A percentile compares a stretch with the other conserved stretches of the same genome.
Conservation (phyloP, 1,284 basidiomycete species). For the Laetiporus sulphureus region DNA sequence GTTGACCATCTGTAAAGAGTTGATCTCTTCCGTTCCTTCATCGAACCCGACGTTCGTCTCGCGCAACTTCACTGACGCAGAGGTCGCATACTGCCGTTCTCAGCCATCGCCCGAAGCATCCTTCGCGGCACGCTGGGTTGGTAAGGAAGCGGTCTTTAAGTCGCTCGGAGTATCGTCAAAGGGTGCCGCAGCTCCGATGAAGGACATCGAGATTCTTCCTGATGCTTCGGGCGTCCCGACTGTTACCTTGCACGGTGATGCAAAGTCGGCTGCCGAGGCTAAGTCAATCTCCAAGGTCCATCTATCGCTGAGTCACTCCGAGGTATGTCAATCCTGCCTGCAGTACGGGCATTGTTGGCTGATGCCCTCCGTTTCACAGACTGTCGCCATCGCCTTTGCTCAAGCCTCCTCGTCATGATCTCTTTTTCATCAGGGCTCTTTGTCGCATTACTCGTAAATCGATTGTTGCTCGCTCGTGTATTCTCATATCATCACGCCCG, state of each 20-base stretch:
- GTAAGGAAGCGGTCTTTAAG: slow-evolving; percentile 98
- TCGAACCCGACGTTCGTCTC: slow-evolving; percentile 85
- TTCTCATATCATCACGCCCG: neutral
- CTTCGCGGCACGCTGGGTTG: slow-evolving; percentile 94
- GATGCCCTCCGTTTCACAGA: slow-evolving; percentile 33
- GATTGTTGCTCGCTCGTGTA: neutral
- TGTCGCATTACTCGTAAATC: slow-evolving; percentile 1
- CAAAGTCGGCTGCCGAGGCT: slow-evolving; percentile 62
- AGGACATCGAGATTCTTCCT: slow-evolving; percentile 93
- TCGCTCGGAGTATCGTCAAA: slow-evolving; percentile 88
- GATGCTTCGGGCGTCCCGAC: slow-evolving; percentile 63
- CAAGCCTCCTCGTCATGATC: slow-evolving; percentile 45
- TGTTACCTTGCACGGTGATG: slow-evolving; percentile 81
- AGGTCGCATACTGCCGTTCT: slow-evolving; percentile 82
- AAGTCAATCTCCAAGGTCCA: slow-evolving; percentile 75
- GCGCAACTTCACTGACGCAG: slow-evolving; percentile 90
- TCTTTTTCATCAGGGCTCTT: neutral
- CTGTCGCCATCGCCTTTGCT: slow-evolving; percentile 77
- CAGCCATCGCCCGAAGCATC: slow-evolving; percentile 87
- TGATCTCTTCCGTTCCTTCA: slow-evolving; percentile 89
- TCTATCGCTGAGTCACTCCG: slow-evolving; percentile 89
- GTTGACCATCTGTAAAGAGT: slow-evolving; percentile 45
- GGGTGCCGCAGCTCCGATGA: slow-evolving; percentile 90
- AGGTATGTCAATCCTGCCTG: slow-evolving; percentile 61
- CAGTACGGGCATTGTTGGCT: slow-evolving; percentile 4